These are phyloP conservation scores for Flaveria trinervia DNA, from an alignment of 129 eudicot species.

Conservation along the genomic window DNA sequence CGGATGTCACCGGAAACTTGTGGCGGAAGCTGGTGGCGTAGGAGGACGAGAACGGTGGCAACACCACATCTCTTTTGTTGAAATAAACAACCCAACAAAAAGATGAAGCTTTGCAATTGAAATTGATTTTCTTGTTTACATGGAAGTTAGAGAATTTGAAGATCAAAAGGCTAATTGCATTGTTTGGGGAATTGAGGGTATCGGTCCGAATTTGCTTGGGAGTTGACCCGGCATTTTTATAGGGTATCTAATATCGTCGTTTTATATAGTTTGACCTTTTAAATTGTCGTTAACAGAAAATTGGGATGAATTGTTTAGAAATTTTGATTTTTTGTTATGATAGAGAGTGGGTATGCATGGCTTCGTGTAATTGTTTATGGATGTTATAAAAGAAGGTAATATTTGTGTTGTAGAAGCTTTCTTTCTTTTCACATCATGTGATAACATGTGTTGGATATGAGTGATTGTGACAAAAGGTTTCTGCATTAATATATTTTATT, in stretches of 20 bases:
- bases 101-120: constrained; percentile 50
- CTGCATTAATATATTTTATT: constrained; percentile 1
- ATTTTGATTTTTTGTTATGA: background rate
- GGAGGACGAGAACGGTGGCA: constrained; percentile 26
- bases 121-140: background rate
- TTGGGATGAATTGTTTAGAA: background rate
- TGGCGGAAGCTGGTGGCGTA: background rate
- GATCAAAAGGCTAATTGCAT: constrained; percentile 44
- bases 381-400: background rate
- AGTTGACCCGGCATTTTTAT: background rate
- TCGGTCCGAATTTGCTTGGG: constrained; percentile 70
- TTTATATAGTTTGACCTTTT: background rate
- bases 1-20: constrained; percentile 9
- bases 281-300: background rate
- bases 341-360: constrained; percentile 58
- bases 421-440: constrained; percentile 1
- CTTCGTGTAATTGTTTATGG: constrained; percentile 46
- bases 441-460: constrained; percentile 13
- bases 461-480: constrained; percentile 26
- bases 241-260: background rate
- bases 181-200: constrained; percentile 98
- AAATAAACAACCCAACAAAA: constrained; percentile 4
- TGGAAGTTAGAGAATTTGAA: background rate
- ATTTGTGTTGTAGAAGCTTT: background rate
- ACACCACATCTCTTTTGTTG: constrained; percentile 20